Conservation (phyloP, 1,139 yeast species). For the Yamadazyma diospyri region DNA sequence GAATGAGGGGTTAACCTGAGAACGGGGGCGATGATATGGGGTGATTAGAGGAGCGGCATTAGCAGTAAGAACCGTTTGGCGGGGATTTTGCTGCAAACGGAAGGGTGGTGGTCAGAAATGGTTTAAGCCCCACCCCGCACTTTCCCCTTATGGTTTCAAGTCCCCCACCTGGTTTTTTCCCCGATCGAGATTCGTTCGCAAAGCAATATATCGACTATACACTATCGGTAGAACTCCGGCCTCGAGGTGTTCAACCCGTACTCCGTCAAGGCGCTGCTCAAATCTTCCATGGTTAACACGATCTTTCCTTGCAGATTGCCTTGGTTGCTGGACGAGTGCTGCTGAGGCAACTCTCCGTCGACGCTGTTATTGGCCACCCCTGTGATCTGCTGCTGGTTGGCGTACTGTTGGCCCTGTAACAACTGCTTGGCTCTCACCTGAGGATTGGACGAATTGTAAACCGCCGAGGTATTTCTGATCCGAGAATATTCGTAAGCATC, state of each 20-base stretch:
- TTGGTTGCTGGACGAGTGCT: constrained; percentile 38
- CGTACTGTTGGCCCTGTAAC: constrained; percentile 63
- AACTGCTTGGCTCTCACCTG: constrained; percentile 81
- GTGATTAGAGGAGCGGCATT: not conserved
- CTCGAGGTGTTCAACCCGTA: constrained; percentile 88
- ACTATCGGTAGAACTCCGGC: constrained; percentile 77
- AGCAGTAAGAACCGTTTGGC: not conserved
- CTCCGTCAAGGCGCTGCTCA: constrained; percentile 83
- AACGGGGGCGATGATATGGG: not conserved
- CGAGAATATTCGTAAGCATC: constrained; percentile 96
- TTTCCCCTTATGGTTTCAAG: too few species aligned
- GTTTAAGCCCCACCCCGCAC: too few species aligned
- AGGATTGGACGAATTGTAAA: constrained; percentile 79
- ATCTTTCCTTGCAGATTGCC: constrained; percentile 70
- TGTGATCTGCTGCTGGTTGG: constrained; percentile 41
- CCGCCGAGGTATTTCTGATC: constrained; percentile 80
- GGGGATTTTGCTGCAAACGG: too few species aligned
- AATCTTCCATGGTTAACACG: constrained; percentile 83
- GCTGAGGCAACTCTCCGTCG: constrained; percentile 36
- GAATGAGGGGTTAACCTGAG: not conserved
- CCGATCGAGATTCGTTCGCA: too few species aligned
- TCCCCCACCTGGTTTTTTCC: too few species aligned
- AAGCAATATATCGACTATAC: too few species aligned
- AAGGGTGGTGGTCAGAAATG: too few species aligned
- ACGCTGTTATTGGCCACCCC: constrained; percentile 37